These are phyloP conservation scores for Keithomyces neogunnii DNA, from an alignment of 2,329 filamentous ascomycete genomes.

Conservation along the genomic window DNA sequence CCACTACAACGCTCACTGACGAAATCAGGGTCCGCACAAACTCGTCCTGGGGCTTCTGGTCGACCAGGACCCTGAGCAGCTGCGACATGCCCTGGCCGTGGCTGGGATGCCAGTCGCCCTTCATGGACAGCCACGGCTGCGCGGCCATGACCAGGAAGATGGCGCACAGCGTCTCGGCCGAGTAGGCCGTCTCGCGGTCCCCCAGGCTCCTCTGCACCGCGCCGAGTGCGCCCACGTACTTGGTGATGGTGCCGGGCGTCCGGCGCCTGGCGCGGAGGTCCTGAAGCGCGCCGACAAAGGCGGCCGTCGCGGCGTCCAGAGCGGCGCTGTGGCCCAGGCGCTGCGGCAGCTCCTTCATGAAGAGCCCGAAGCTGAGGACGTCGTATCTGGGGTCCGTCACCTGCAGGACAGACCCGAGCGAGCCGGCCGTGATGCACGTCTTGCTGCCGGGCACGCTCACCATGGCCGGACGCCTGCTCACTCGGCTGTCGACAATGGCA, in stretches of 20 bases:
- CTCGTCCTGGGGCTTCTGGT: conserved; percentile 14
- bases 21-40: conserved; percentile 21
- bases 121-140: conserved; percentile 24
- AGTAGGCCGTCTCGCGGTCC: conserved; percentile 17
- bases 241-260: conserved; percentile 13
- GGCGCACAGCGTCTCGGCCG: conserved; percentile 25
- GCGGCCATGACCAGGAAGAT: conserved; percentile 28
- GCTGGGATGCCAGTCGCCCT: conserved; percentile 15
- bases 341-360: conserved; percentile 33
- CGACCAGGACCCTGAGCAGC: conserved; percentile 18
- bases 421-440: background rate
- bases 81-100: conserved; percentile 25
- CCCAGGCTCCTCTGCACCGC: conserved; percentile 17
- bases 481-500: background rate
- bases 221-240: conserved; percentile 21
- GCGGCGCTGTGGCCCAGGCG: conserved; percentile 36
- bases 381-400: conserved; percentile 37
- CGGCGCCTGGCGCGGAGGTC: conserved; percentile 14
- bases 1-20: conserved; percentile 23
- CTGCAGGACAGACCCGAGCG: conserved; percentile 22
- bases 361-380: conserved; percentile 36
- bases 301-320: conserved; percentile 29
- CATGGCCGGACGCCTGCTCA: background rate
- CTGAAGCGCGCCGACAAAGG: conserved; percentile 17
- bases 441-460: background rate